Evolutionary conservation across 2,329 filamentous ascomycete species (phyloP), one percentile per base, ranked within the genome.

Genomic region (Endothia cerciana): DNA sequence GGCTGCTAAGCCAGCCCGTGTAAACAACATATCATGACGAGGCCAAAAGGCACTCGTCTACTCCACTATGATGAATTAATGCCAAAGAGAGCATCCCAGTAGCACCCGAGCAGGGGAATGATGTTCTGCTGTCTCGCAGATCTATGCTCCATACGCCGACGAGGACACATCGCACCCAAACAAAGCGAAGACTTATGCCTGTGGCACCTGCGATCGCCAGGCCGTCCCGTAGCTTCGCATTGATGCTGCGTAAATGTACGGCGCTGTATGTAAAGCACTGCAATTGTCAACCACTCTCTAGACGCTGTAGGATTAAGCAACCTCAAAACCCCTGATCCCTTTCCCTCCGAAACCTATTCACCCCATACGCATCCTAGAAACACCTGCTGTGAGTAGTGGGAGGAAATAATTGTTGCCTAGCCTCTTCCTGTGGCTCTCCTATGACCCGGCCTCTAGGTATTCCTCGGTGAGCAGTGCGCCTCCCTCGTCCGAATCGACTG

Each of bases 381-480:
- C 60, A 30, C 47, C 49, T 30, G 30, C 49, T 22, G 36, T 41
- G 11, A 62, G 47, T 11, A 62, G 41, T 17, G 60, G 47, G 47
- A 62, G 47, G 36, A 41, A 62, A 33, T 53, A 55, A 19, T 55
- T 53, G 5, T 55, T 55, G 45, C 60, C 60, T n/a, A 53, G n/a
- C 45, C n/a, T n/a, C 43, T 62, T 47, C 11, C 45, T 51, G 47
- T 38, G 47, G 40, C 3, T 33, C 40, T 25, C 22, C 61, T 60
- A 67, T 30, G 66, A 56, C 2, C 41, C 53, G 22, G 64, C 68
- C 69, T 81, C 79, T 7, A 81, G 69, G 51, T 80, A 79, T 22
- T 72, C 74, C 66, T 79, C 78, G 0, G 77, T 81, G 64, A 81
- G 67, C 17, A 61, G 69, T 4, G 74, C 73, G 4, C 56, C 66